phyloP scores from a whole-genome alignment of 2,329 filamentous ascomycete genomes.

The Penicillium hordei region DNA sequence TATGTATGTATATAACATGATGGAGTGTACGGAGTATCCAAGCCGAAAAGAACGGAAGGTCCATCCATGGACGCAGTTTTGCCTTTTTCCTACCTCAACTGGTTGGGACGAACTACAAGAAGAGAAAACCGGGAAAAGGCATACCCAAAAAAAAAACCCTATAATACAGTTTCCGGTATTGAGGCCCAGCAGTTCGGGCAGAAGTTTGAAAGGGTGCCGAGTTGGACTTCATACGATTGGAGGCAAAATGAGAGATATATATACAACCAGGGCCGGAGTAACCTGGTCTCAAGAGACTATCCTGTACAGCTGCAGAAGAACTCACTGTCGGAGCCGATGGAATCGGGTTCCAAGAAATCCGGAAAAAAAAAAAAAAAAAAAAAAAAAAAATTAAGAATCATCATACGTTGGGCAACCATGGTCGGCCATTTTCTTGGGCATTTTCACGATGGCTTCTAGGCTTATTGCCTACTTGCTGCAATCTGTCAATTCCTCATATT shows the following conservation, averaged over 20 bases:
- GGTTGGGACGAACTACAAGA: background rate
- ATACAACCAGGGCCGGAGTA: background rate
- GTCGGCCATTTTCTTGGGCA: background rate
- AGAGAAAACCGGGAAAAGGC: background rate
- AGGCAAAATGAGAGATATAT: background rate
- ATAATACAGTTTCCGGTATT: background rate
- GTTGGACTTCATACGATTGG: background rate
- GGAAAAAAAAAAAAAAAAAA: background rate
- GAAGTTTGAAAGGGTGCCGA: background rate
- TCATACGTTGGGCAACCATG: conserved; percentile 8
- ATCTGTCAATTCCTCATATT: background rate
- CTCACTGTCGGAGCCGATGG: background rate
- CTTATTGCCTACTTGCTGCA: background rate
- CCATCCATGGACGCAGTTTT: background rate
- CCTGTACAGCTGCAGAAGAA: background rate
- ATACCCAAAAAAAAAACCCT: background rate
- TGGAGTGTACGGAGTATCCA: background rate
- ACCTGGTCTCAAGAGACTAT: background rate
- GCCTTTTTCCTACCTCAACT: background rate
- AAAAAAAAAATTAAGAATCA: background rate
- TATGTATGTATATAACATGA: background rate
- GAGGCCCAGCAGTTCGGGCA: background rate
- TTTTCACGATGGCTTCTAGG: background rate
- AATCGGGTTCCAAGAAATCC: background rate
- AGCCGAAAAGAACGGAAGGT: background rate